phyloP scores from a whole-genome alignment of 495 filamentous ascomycete species.

The Cercophora scortea region DNA sequence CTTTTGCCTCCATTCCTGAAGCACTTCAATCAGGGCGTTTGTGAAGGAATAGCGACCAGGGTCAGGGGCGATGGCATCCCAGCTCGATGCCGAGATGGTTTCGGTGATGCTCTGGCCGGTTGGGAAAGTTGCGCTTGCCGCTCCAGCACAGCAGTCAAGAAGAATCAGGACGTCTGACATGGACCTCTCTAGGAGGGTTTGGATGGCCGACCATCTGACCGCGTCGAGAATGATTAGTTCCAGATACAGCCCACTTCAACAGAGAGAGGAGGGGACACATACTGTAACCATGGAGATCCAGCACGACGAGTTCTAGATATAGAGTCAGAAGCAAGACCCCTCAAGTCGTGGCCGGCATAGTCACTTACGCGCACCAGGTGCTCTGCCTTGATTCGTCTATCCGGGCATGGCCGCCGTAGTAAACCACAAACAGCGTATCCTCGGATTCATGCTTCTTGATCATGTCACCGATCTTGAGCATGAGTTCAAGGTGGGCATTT shows the following conservation, averaged over 20 bases:
- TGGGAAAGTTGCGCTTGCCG: conserved; percentile 41
- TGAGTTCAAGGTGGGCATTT: conserved; percentile 41
- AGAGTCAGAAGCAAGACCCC: too few species aligned
- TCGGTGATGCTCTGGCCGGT: conserved; percentile 43
- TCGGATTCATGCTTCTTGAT: conserved; percentile 41
- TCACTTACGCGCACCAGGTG: conserved; percentile 37
- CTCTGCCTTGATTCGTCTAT: conserved; percentile 45
- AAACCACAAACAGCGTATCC: conserved; percentile 44
- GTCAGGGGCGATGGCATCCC: conserved; percentile 43
- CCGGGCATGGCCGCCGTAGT: conserved; percentile 47
- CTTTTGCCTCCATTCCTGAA: conserved; percentile 39
- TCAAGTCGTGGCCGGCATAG: too few species aligned
- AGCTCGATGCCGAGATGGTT: conserved; percentile 46
- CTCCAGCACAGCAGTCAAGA: conserved; percentile 46
- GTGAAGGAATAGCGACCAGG: conserved; percentile 46
- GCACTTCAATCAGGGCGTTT: conserved; percentile 42
- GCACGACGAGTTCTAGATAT: conserved; percentile 18
- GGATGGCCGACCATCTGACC: conserved; percentile 41
- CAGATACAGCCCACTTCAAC: too few species aligned
- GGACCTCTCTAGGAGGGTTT: conserved; percentile 45
- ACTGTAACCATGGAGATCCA: conserved; percentile 37
- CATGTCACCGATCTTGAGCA: conserved; percentile 40
- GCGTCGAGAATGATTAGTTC: too few species aligned
- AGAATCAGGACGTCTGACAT: conserved; percentile 45
- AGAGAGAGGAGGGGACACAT: too few species aligned